A percentile compares a stretch with the other conserved stretches of the same genome.
Evolutionary conservation across 768 basidiomycete genomes (phyloP).

Genomic region (Panus rudis): DNA sequence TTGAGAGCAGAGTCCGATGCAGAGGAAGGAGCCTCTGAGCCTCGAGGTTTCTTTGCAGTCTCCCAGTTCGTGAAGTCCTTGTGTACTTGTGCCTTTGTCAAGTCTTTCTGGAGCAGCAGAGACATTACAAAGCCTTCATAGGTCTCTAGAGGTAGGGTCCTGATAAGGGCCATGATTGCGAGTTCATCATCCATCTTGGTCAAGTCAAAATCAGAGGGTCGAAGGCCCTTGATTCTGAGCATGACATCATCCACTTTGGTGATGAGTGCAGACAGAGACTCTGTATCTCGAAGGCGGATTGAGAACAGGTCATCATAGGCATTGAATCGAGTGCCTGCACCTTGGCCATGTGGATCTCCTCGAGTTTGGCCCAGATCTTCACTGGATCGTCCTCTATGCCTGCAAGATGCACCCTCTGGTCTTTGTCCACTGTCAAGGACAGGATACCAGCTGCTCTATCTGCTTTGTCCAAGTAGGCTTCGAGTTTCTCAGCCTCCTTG

Average conservation of each 20-base stretch:
- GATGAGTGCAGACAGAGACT: neutral
- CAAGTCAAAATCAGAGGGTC: neutral
- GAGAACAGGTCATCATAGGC: slow-evolving; percentile 1
- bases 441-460: slow-evolving; percentile 1
- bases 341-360: slow-evolving; percentile 3
- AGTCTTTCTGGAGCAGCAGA: neutral
- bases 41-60: no score
- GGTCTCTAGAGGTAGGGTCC: neutral
- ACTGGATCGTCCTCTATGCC: slow-evolving; percentile 2
- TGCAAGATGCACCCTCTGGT: slow-evolving; percentile 4
- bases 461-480: neutral
- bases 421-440: neutral
- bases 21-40: no score
- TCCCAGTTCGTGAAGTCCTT: no score
- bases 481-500: neutral
- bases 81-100: no score
- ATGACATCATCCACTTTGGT: neutral
- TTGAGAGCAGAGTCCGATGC: no score
- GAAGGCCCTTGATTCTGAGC: neutral
- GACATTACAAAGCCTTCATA: neutral
- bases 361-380: slow-evolving; percentile 4
- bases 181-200: neutral
- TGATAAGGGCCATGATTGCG: neutral
- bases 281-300: neutral
- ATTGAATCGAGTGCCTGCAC: neutral